Evolutionary conservation across 2,329 filamentous ascomycete genomes (phyloP), one percentile per base, ranked within the genome.

Genomic region (Alternaria longipes): DNA sequence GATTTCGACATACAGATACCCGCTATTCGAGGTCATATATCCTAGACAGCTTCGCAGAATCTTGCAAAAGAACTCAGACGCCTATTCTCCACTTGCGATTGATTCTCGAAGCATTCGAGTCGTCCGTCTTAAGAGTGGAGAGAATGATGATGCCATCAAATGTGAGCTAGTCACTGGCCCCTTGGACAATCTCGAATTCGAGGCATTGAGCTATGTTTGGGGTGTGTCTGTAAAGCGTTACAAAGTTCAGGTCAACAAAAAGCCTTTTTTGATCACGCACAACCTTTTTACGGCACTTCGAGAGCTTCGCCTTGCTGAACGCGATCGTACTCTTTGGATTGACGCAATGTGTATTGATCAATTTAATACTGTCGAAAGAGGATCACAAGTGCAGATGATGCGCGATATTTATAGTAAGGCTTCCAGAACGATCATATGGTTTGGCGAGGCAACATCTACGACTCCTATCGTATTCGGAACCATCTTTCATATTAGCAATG

Each of bases 181-280:
- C 5, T 28, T 62, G 14, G 14, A 14, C 20, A 7, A 32, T 32
- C 14, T 49, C 5, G 26, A 56, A 2, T 64, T 62, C 9, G 63
- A 65, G 34, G 63, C 63, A 8, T 42, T 65, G 18, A 52, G 44
- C 36, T 65, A 63, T 44, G 46, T 55, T 12, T 65, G 60, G 63
- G 59, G 63, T 18, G 34, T 32, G 5, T 38, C 32, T n/a, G n/a
- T 53, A 16, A 14, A 20, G n/a, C 11, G 53, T 8, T 47, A 51
- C 30, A 24, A 44, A 11, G 54, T 65, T 30, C 26, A 22, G 5
- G 47, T 62, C 12, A 46, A 63, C 26, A 24, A 34, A 1, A 26
- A 20, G 20, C 45, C 50, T 14, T 63, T 65, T 26, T 34, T 38
- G 20, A 26, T 63, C 14, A 51, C 54, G 22, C 24, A 32, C 26